phyloP scores from a whole-genome alignment of 2,329 filamentous ascomycete species.

The Aureobasidium sp. region DNA sequence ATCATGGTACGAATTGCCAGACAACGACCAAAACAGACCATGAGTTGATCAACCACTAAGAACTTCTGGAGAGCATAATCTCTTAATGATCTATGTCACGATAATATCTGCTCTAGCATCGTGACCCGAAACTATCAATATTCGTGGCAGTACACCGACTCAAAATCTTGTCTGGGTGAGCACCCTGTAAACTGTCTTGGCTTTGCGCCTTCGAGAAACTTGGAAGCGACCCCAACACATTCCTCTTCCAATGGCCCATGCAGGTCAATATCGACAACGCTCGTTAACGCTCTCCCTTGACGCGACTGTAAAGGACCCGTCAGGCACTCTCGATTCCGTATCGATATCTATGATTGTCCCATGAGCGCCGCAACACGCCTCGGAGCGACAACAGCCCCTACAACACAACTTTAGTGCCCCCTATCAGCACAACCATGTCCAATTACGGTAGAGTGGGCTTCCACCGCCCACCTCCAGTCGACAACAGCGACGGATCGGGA shows the following conservation, averaged over 20 bases:
- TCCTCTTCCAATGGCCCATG: not conserved
- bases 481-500: conserved; percentile 1
- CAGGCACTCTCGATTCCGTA: not conserved
- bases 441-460: conserved; percentile 14
- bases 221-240: not conserved
- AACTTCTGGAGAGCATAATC: no score
- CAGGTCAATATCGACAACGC: not conserved
- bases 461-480: conserved; percentile 7
- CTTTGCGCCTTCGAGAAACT: not conserved
- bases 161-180: not conserved
- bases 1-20: no score
- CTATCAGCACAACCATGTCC: not conserved
- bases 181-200: not conserved
- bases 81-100: no score
- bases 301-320: not conserved
- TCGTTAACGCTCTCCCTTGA: not conserved
- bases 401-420: not conserved
- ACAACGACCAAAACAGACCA: no score
- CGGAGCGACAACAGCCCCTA: not conserved
- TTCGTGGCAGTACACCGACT: not conserved
- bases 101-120: no score
- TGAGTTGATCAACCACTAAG: no score
- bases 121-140: no score
- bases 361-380: not conserved
- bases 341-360: not conserved